Evolutionary conservation across 1,139 yeast species (phyloP).

Genomic region (Arxiozyma heterogenica): DNA sequence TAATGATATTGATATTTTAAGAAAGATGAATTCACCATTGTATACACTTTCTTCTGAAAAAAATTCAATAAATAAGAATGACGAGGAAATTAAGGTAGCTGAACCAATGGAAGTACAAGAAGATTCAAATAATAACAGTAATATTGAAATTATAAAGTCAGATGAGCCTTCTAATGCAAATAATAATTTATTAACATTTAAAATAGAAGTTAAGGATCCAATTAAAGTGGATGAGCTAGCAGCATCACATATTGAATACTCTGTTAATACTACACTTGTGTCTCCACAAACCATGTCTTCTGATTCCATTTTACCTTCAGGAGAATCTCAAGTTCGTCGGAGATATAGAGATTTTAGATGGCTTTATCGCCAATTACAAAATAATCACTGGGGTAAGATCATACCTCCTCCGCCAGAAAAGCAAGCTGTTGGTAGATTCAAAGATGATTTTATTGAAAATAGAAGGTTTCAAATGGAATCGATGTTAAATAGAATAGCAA

Average conservation of each 20-base stretch:
- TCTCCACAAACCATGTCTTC: constrained; percentile 3
- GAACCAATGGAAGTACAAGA: not conserved
- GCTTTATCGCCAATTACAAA: constrained; percentile 82
- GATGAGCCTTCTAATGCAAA: not conserved
- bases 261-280: constrained; percentile 47
- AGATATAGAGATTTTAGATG: constrained; percentile 77
- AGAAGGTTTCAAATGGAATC: constrained; percentile 79
- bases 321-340: constrained; percentile 50
- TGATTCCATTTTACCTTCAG: constrained; percentile 32
- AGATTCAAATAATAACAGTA: constrained; percentile 2
- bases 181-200: constrained; percentile 33
- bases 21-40: constrained; percentile 23
- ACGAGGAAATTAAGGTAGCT: not conserved
- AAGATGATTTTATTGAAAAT: constrained; percentile 79
- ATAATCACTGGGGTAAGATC: constrained; percentile 80
- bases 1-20: constrained; percentile 12
- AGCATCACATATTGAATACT: constrained; percentile 79
- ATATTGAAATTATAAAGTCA: not conserved
- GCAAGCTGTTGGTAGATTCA: constrained; percentile 83
- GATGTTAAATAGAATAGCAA: constrained; percentile 67
- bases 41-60: constrained; percentile 10
- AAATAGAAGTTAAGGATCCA: constrained; percentile 81
- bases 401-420: constrained; percentile 97
- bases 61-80: not conserved
- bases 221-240: constrained; percentile 86